Evolutionary conservation across 768 basidiomycete genomes (phyloP).

Genomic region (Suillus subluteus): DNA sequence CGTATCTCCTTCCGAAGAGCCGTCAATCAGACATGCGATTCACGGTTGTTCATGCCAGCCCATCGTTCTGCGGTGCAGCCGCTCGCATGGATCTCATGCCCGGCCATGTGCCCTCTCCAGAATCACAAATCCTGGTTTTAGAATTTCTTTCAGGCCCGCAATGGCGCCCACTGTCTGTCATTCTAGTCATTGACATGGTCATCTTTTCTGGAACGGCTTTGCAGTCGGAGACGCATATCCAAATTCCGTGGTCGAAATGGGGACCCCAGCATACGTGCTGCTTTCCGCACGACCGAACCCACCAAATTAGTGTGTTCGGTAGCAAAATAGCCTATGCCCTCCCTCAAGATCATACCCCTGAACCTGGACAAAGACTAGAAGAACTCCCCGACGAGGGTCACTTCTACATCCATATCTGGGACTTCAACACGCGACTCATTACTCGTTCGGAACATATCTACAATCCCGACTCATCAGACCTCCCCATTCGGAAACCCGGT

Average conservation of each 20-base stretch:
- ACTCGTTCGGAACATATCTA: not conserved
- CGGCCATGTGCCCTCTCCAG: not conserved
- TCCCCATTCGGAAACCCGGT: not conserved
- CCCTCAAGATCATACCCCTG: not conserved
- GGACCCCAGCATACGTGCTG: not conserved
- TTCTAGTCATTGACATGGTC: not conserved
- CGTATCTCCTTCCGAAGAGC: not conserved
- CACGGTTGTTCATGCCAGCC: not conserved
- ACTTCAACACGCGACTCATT: not conserved
- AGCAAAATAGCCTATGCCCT: not conserved
- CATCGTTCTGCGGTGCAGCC: not conserved
- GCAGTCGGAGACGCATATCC: not conserved
- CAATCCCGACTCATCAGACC: not conserved
- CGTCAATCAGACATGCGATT: not conserved
- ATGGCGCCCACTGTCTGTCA: not conserved
- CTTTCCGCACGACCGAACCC: not conserved
- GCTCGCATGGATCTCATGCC: not conserved
- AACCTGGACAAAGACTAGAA: not conserved
- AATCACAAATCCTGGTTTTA: not conserved
- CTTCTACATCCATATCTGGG: not conserved
- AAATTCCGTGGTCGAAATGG: not conserved
- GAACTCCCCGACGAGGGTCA: not conserved
- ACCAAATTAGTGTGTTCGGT: not conserved
- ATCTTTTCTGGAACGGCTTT: not conserved
- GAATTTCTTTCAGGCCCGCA: not conserved